phyloP scores from a whole-genome alignment of 2,329 filamentous ascomycete species.

The Triangularia setosa region DNA sequence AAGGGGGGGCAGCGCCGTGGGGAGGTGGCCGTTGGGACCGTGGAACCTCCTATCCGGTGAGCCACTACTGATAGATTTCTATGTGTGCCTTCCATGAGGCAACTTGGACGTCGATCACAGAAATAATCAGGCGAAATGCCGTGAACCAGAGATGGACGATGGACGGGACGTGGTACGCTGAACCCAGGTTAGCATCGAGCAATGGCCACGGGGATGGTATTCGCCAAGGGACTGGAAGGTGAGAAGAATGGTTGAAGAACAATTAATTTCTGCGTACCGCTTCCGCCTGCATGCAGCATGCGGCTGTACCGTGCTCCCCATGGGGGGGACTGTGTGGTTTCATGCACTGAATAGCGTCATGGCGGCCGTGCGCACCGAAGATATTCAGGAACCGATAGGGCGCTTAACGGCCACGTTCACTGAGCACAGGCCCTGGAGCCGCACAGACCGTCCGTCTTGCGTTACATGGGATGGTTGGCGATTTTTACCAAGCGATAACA shows the following conservation, averaged over 20 bases:
- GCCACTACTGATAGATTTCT: neutral
- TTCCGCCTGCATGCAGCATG: neutral
- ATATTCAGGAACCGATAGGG: neutral
- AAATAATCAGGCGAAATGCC: neutral
- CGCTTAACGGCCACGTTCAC: neutral
- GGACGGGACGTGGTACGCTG: neutral
- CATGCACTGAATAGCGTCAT: neutral
- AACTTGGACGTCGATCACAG: neutral
- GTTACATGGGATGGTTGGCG: neutral
- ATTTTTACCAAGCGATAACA: neutral
- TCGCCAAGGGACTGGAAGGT: neutral
- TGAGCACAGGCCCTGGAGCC: neutral
- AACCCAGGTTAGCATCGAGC: neutral
- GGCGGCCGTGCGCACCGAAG: neutral
- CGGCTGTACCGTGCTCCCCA: too few species aligned
- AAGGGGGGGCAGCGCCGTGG: neutral
- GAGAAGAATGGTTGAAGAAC: neutral
- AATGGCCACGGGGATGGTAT: neutral
- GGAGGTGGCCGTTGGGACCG: neutral
- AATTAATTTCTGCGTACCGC: neutral
- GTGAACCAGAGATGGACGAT: neutral
- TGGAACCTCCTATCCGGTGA: neutral
- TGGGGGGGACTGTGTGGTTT: neutral
- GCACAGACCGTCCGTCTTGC: neutral
- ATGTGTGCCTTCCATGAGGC: neutral